Evolutionary conservation across 2,329 filamentous ascomycete species (phyloP), one percentile per base, ranked within the genome.

Genomic region (Fusarium armeniacum): DNA sequence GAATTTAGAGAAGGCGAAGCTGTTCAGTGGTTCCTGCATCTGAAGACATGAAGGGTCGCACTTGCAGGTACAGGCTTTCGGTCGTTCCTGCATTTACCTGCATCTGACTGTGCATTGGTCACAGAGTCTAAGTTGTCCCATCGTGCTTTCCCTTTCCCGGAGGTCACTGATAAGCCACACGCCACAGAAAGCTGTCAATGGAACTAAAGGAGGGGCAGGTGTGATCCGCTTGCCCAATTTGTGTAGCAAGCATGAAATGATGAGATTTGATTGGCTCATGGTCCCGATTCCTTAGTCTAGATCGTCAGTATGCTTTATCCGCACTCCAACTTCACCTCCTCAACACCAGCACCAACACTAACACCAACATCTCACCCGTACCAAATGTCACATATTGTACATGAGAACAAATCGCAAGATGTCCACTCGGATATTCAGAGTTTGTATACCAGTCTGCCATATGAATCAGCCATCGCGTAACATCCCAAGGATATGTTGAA

Each of bases 201-300:
- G 54, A 24, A 59, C 62, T 51, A 58, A 30, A 22, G 51, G 40
- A 58, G 62, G 54, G 46, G 46, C 57, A 35, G 54, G 41, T 46
- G 26, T 38, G 54, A 43, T 46, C 61, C 58, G 41, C 69, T 58
- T 71, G 30, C 69, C 69, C 49, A 53, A 58, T 65, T 70, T 67
- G 66, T 53, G 45, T 55, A 28, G 33, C 57, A 38, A 57, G 40
- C 26, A 43, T 22, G 16, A 41, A 33, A 65, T 56, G 7, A n/a
- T 18, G 11, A 13, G 18, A 32, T n/a, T 18, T 41, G 16, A 46
- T 71, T 71, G 65, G 69, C 8, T 11, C 4, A 36, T 11, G 1
- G 1, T 4, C 13, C 54, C 35, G 58, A 52, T 15, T 7, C 12
- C 20, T 52, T 66, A 71, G 38, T 47, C 68, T 53, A 43, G 22